These are phyloP conservation scores for Elasticomyces elasticus DNA, from an alignment of 495 filamentous ascomycete genomes.

Conservation along the genomic window DNA sequence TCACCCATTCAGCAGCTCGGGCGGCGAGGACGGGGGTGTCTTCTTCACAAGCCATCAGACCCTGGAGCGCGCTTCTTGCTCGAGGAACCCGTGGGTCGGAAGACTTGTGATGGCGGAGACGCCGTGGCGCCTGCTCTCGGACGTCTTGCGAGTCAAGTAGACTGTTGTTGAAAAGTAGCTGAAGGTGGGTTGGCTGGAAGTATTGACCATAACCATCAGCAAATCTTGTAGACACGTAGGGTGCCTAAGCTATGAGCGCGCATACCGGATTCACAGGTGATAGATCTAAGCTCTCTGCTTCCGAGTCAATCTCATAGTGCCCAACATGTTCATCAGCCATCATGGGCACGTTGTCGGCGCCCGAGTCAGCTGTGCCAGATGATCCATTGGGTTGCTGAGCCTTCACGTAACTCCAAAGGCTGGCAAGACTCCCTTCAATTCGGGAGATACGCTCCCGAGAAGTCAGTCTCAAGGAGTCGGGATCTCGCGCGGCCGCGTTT, in stretches of 20 bases:
- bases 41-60: background rate
- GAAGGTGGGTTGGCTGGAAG: slow-evolving; percentile 2
- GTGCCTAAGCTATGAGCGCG: background rate
- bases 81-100: background rate
- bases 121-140: background rate
- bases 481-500: background rate
- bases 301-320: slow-evolving; percentile 2
- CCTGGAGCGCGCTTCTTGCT: background rate
- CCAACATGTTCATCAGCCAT: background rate
- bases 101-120: background rate
- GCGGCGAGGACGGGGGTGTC: background rate
- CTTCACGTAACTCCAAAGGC: background rate
- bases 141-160: background rate
- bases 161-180: background rate
- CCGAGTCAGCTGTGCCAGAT: background rate
- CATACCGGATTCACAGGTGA: background rate
- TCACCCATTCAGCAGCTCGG: background rate
- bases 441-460: slow-evolving; percentile 8
- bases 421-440: background rate
- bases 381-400: background rate
- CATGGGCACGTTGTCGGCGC: slow-evolving; percentile 1
- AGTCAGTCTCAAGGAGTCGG: background rate
- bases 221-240: background rate
- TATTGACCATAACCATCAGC: background rate
- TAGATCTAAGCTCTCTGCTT: background rate